A percentile compares a stretch with the other conserved stretches of the same genome.
These are phyloP conservation scores for Sisymbrium altissimum DNA, from an alignment of 345 rosid genomes.

Conservation along the genomic window DNA sequence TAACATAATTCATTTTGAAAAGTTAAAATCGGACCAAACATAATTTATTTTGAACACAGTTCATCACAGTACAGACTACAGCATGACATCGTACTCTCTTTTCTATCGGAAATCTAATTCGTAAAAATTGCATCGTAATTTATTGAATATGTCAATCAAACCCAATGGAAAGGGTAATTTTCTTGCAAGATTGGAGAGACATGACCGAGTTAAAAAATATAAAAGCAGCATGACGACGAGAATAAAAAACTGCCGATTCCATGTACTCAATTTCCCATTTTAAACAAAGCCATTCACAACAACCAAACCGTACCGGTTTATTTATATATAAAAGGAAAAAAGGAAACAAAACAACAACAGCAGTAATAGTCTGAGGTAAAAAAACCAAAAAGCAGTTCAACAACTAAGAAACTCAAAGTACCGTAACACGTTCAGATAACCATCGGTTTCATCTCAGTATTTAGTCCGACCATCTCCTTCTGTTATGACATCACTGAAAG, in stretches of 20 bases:
- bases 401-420: conserved; percentile 8
- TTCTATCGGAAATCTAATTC: too few species aligned
- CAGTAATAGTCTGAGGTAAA: neutral
- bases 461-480: conserved; percentile 88
- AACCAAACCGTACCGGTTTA: conserved; percentile 18
- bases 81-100: too few species aligned
- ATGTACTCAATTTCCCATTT: too few species aligned
- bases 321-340: conserved; percentile 2
- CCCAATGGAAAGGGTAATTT: neutral
- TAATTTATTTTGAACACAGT: neutral
- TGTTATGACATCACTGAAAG: conserved; percentile 77
- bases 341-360: neutral
- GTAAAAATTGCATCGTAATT: neutral
- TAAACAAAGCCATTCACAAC: too few species aligned
- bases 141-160: neutral
- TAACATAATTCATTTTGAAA: neutral
- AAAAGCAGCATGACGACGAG: too few species aligned
- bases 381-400: conserved; percentile 12
- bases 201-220: too few species aligned
- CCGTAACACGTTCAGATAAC: neutral
- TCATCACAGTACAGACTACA: too few species aligned
- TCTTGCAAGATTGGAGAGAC: neutral
- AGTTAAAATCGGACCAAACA: neutral
- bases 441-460: conserved; percentile 31
- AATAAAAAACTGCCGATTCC: too few species aligned